Percentiles rank a stretch among this genome's conserved stretches.
phyloP scores from a whole-genome alignment of 2,329 filamentous ascomycete species.

The Talaromyces verruculosus region DNA sequence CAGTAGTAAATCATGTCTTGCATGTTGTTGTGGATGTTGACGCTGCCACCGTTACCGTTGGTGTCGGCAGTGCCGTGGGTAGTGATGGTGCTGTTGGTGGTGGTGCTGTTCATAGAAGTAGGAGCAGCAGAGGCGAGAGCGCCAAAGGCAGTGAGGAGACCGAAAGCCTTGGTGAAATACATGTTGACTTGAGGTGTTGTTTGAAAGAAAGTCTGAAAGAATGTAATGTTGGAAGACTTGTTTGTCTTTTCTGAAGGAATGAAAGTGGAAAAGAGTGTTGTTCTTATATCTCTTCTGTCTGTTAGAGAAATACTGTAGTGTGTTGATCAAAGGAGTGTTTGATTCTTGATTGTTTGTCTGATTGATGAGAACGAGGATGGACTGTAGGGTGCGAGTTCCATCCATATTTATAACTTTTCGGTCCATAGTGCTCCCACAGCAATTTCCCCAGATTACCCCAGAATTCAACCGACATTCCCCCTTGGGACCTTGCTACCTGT shows the following conservation, averaged over 20 bases:
- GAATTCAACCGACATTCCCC: conserved; percentile 17
- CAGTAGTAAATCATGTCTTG: conserved; percentile 40
- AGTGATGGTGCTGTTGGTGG: conserved; percentile 24
- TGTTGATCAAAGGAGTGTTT: conserved; percentile 3
- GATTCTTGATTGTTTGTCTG: conserved; percentile 19
- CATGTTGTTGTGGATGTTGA: conserved; percentile 43
- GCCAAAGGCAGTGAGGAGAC: conserved; percentile 16
- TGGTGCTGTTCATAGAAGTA: conserved; percentile 23
- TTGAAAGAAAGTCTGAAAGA: conserved; percentile 11
- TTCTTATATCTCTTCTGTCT: conserved; percentile 7
- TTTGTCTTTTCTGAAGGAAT: background rate
- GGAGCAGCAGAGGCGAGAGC: conserved; percentile 20
- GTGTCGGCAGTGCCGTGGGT: conserved; percentile 30
- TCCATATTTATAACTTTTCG: conserved; percentile 15
- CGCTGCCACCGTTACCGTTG: conserved; percentile 25
- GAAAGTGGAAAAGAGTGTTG: background rate
- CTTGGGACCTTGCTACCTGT: background rate
- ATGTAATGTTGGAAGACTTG: conserved; percentile 6
- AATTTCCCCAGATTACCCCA: conserved; percentile 7
- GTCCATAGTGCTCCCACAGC: background rate
- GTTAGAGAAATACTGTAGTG: conserved; percentile 9
- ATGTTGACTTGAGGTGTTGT: conserved; percentile 15
- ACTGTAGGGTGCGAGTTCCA: background rate
- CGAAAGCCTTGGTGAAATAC: conserved; percentile 20
- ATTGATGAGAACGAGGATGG: conserved; percentile 15